Base-by-base conservation (phyloP, 495 filamentous ascomycete genomes). In the Choiromyces venosus region DNA sequence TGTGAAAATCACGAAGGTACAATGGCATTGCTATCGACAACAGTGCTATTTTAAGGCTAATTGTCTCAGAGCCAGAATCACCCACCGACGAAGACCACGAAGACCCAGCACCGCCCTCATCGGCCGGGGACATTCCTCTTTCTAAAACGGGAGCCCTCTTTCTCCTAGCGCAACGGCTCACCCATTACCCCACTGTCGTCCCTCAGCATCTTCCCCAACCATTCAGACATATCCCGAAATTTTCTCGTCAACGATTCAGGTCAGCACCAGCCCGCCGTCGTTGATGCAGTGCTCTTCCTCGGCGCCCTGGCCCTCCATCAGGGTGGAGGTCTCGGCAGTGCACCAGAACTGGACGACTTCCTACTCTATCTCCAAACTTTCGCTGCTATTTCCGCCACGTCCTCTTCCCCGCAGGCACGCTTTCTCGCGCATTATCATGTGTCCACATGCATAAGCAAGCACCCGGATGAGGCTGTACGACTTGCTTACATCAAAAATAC, bases 401-500 rank as follows among this genome's bases (percentile, higher is more conserved):
- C 90, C 80, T 84, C 90, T 14, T 84, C 87, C 69, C 84, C 93
- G 74, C 84, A 87, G 52, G 83, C 93, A 73, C 86, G 92, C 65
- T 92, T 89, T 79, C 86, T 90, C 0, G 90, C 94, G 3, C 92
- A 93, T 68, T 84, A 86, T 40, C 89, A 97, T 14, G 90, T 94
- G 19, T 87, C 89, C 0, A 84, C 84, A 2, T 83, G 96, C 44
- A 85, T 98, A 1, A 92, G 93, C 82, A 86, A 87, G 33, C 89
- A 97, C 78, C 93, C 93, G 1, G 87, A 89, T 1, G 87, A 91
- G 64, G 82, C 87, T 0, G 86, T 88, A 38, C 87, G 93, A 1
- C 86, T 96, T 56, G 87, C 89, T 6, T 91, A 96, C 72, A 90
- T 98, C 16, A 86, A 88, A 64, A 89, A 92, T 65, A 90, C 94